phyloP scores from a whole-genome alignment of 352 stramenopile genomes.

The Thalassiosira mediterranea region DNA sequence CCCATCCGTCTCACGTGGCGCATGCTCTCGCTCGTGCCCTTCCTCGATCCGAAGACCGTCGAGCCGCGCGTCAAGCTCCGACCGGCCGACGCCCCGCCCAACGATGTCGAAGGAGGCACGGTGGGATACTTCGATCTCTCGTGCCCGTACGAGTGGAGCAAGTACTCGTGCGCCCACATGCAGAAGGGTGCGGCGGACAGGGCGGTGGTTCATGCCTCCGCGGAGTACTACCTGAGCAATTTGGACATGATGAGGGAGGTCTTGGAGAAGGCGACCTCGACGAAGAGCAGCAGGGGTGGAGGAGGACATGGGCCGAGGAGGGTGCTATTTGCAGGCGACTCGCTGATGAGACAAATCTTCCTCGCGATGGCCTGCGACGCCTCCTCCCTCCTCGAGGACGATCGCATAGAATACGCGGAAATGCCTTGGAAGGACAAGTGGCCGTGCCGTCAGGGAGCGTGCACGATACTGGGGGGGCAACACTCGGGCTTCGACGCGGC shows the following conservation, averaged over 20 bases:
- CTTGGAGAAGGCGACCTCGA: background rate
- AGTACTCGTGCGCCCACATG: conserved; percentile 34
- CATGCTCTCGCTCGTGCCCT: no score
- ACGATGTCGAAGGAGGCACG: no score
- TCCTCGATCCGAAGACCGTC: no score
- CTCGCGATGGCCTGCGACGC: conserved; percentile 34
- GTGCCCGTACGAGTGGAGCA: conserved; percentile 41
- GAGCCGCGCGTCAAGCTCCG: no score
- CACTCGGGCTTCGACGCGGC: conserved; percentile 38
- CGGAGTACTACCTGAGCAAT: conserved; percentile 21
- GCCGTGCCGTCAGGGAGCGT: background rate
- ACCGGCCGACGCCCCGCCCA: background rate
- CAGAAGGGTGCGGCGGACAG: background rate
- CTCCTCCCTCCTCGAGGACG: conserved; percentile 1
- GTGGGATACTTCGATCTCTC: conserved; percentile 34
- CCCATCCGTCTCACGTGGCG: no score
- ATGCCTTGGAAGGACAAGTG: conserved; percentile 29
- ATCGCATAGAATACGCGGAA: conserved; percentile 13
- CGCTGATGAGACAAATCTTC: conserved; percentile 36
- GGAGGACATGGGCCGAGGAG: background rate
- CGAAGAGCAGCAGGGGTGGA: background rate
- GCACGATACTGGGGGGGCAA: background rate
- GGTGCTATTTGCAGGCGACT: conserved; percentile 33
- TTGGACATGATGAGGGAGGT: conserved; percentile 1
- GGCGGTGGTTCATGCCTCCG: conserved; percentile 1